Conservation (phyloP, 805 yeast species). For the Wickerhamomyces sydowiorum region DNA sequence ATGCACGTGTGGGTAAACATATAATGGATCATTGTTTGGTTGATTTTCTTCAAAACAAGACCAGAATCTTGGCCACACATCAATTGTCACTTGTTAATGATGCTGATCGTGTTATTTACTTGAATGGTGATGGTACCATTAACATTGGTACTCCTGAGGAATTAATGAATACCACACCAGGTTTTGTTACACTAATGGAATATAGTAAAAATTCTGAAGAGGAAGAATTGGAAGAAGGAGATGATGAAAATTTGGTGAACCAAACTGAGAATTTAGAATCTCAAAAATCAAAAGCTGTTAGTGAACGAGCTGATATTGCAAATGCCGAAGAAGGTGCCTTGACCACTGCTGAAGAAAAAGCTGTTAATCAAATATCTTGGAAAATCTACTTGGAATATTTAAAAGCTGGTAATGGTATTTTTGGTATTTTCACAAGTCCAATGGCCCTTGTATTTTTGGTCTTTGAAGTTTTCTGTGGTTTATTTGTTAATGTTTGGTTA, state of each 20-base stretch:
- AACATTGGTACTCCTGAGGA: constrained; percentile 52
- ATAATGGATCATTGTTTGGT: constrained; percentile 56
- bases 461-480: constrained; percentile 42
- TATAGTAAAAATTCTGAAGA: constrained; percentile 30
- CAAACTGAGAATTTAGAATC: constrained; percentile 17
- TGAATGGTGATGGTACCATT: constrained; percentile 56
- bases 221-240: constrained; percentile 23
- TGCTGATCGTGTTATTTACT: constrained; percentile 59
- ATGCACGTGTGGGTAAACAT: constrained; percentile 70
- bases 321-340: constrained; percentile 29
- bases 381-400: constrained; percentile 47
- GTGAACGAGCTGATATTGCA: constrained; percentile 10
- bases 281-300: background rate
- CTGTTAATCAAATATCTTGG: constrained; percentile 47
- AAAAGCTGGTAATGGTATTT: constrained; percentile 48
- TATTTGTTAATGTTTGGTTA: constrained; percentile 72
- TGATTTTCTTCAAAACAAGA: constrained; percentile 44
- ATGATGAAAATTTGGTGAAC: constrained; percentile 21
- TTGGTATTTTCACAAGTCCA: constrained; percentile 26
- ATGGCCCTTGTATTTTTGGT: constrained; percentile 19
- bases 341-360: constrained; percentile 47
- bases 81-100: constrained; percentile 58
- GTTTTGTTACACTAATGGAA: constrained; percentile 44
- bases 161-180: constrained; percentile 32
- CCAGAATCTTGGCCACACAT: constrained; percentile 72